Evolutionary conservation across 768 basidiomycete species (phyloP), one percentile per base, ranked within the genome.

Genomic region (Agaricus blazei): DNA sequence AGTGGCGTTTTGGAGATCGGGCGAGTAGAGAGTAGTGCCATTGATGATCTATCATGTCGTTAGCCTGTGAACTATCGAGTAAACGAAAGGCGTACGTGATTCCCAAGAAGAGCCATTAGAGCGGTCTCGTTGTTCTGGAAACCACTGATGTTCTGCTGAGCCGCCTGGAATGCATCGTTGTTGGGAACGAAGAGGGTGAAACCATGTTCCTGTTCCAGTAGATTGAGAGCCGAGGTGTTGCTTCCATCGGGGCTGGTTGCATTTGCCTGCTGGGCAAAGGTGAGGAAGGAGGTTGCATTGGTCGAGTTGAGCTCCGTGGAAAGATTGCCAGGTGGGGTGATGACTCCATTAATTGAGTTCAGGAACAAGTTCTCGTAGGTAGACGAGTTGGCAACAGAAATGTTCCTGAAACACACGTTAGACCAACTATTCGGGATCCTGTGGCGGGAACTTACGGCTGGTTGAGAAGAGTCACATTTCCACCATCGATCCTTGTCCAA

Each of bases 161-260:
- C 67, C 0, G 72, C 65, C 38, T 63, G 63, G 31, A 88, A 52
- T 5, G 81, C 86, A 4, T 67, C 66, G 60, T 85, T 73, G 56
- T 69, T 76, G 7, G 89, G 88, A 3, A 83, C 79, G 63, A 90
- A 89, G 40, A 89, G 59, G 1, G 89, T 90, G 57, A 85, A 73
- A 2, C 87, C 89, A 26, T 58, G 65, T 1, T 76, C 67, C 1
- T 67, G 62, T 34, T 75, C 63, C 27, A 81, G 67, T 49, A 66
- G 44, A 52, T 74, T 58, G 40, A 68, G 60, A 9, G 70, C 64
- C 0, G 79, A 70, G 5, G 70, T 64, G 56, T 76, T 71, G 11
- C 59, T 64, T 0, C 72, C 74, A 52, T 69, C 63, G 0, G 56
- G 0, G 9, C 58, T 54, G 1, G 72, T 65, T 0, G 70, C 58